Percentiles rank a stretch among this genome's conserved stretches.
Evolutionary conservation across 1,284 basidiomycete species (phyloP).

Genomic region (Trichosporon ovoides): DNA sequence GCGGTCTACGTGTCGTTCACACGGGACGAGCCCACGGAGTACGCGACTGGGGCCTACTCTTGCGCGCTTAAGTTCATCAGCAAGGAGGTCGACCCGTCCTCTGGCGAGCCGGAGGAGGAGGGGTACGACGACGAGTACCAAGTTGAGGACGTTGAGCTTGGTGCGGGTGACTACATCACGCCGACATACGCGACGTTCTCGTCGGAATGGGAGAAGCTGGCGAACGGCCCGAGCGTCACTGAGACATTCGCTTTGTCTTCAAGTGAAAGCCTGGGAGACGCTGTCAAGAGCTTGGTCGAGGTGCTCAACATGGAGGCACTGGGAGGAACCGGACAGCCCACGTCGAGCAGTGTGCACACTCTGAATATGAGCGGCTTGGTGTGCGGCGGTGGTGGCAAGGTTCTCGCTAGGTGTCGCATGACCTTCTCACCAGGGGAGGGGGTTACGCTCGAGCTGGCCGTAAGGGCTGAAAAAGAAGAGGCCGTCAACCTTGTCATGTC

Average conservation of each 20-base stretch:
- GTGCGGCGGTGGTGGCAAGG: conserved; percentile 82
- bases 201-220: conserved; percentile 90
- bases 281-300: conserved; percentile 41
- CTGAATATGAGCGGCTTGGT: conserved; percentile 87
- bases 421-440: conserved; percentile 83
- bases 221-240: conserved; percentile 65
- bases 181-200: conserved; percentile 87
- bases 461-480: conserved; percentile 84
- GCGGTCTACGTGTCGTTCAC: conserved; percentile 92
- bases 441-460: conserved; percentile 89
- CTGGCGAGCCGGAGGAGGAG: conserved; percentile 95
- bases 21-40: conserved; percentile 68
- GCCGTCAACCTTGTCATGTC: conserved; percentile 81
- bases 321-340: conserved; percentile 76
- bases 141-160: conserved; percentile 89
- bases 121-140: conserved; percentile 99
- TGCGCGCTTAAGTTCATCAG: conserved; percentile 94
- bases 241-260: conserved; percentile 93
- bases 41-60: conserved; percentile 77
- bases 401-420: conserved; percentile 91
- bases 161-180: conserved; percentile 84
- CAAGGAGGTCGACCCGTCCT: conserved; percentile 94
- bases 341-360: conserved; percentile 84
- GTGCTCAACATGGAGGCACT: conserved; percentile 95
- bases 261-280: conserved; percentile 69